phyloP scores from a whole-genome alignment of 257 asterid species.

The Solanum neorickii region DNA sequence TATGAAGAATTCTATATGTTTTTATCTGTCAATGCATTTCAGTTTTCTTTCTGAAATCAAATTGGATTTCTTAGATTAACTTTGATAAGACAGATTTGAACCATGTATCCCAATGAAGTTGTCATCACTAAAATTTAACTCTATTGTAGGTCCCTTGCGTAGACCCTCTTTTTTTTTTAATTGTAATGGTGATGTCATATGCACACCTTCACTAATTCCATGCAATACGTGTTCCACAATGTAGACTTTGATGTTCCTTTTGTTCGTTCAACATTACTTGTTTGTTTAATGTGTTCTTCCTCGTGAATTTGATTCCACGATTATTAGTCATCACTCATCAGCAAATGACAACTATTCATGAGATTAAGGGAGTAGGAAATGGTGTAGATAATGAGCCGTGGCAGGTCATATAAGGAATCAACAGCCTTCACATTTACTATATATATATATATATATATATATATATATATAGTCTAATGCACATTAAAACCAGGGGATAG shows the following conservation, averaged over 20 bases:
- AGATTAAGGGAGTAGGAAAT: neutral
- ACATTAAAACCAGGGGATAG: neutral
- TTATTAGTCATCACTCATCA: neutral
- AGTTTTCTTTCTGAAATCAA: too few relatives aligned
- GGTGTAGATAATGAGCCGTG: too few relatives aligned
- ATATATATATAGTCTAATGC: neutral
- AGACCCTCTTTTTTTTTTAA: too few relatives aligned
- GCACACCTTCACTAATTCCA: too few relatives aligned
- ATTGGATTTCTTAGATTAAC: neutral
- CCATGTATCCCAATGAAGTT: too few relatives aligned
- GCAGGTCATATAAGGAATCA: neutral
- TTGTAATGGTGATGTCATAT: too few relatives aligned
- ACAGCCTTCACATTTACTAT: neutral
- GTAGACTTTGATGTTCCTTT: neutral
- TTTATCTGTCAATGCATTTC: too few relatives aligned
- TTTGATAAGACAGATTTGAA: too few relatives aligned
- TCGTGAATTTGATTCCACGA: neutral
- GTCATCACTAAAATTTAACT: too few relatives aligned
- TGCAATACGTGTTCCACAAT: too few relatives aligned
- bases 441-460: too few relatives aligned
- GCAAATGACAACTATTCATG: constrained; percentile 12
- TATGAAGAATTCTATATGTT: neutral
- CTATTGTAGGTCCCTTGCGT: too few relatives aligned
- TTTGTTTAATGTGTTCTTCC: neutral
- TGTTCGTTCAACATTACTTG: neutral